phyloP scores from a whole-genome alignment of 805 yeast genomes.

The Kodamaea sagamina region DNA sequence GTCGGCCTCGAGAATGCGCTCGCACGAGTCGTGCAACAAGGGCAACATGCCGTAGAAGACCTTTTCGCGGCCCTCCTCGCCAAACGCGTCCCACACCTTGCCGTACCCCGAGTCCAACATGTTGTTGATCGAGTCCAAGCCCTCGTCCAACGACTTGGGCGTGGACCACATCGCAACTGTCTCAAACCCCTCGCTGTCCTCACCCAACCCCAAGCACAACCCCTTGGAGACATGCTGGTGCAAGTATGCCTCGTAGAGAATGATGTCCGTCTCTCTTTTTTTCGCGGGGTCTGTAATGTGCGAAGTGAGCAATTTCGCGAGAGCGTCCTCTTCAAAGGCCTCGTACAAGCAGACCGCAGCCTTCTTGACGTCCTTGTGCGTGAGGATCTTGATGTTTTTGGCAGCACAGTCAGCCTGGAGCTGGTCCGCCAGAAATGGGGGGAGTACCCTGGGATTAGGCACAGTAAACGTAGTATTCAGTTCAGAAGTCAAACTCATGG shows the following conservation, averaged over 20 bases:
- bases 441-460: constrained; percentile 9
- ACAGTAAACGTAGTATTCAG: constrained; percentile 1
- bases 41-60: constrained; percentile 54
- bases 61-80: constrained; percentile 49
- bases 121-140: constrained; percentile 48
- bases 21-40: constrained; percentile 50
- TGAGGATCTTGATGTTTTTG: constrained; percentile 14
- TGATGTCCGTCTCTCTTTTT: constrained; percentile 32
- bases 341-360: constrained; percentile 41
- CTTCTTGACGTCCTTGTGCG: constrained; percentile 27
- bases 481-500: constrained; percentile 3
- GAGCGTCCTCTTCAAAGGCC: constrained; percentile 37
- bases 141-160: constrained; percentile 44
- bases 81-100: constrained; percentile 50
- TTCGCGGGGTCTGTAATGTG: constrained; percentile 24
- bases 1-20: constrained; percentile 46
- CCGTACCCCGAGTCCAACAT: constrained; percentile 56
- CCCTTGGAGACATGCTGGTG: constrained; percentile 54
- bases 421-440: constrained; percentile 3
- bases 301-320: constrained; percentile 32
- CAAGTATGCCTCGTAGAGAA: constrained; percentile 52
- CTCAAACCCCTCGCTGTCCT: constrained; percentile 45
- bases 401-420: constrained; percentile 12
- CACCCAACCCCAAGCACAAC: constrained; percentile 51
- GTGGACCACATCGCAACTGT: constrained; percentile 57